A percentile compares a stretch with the other conserved stretches of the same genome.
These are phyloP conservation scores for Venturia nashicola DNA, from an alignment of 2,329 filamentous ascomycete species.

Conservation along the genomic window DNA sequence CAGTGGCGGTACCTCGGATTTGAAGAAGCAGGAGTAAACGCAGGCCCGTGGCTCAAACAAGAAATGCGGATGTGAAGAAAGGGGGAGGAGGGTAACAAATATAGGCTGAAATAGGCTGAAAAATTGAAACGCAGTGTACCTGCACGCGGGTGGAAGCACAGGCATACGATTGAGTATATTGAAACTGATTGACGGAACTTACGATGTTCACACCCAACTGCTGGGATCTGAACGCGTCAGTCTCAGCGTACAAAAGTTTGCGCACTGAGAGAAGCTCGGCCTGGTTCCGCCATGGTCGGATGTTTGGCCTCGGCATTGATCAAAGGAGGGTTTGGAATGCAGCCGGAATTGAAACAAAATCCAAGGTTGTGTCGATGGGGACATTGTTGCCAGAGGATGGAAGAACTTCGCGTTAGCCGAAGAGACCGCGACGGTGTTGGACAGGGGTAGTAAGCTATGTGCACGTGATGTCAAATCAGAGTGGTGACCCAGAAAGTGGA, in stretches of 20 bases:
- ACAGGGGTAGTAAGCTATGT: neutral
- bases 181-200: neutral
- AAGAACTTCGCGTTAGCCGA: neutral
- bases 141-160: neutral
- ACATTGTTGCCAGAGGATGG: neutral
- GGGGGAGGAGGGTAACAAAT: neutral
- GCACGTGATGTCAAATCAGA: neutral
- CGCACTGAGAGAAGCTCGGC: constrained; percentile 5
- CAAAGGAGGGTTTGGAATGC: neutral
- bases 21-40: neutral
- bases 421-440: too few species aligned
- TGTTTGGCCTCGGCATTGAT: constrained; percentile 4
- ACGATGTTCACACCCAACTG: constrained; percentile 2
- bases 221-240: neutral
- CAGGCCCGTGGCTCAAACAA: neutral
- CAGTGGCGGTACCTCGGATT: neutral
- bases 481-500: too few species aligned
- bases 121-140: neutral
- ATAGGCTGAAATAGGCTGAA: neutral
- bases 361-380: neutral
- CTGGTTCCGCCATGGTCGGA: constrained; percentile 2
- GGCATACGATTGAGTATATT: neutral
- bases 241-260: constrained; percentile 3
- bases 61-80: neutral
- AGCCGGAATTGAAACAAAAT: neutral